phyloP scores from a whole-genome alignment of 345 rosid species.

The Geranium rotundifolium region DNA sequence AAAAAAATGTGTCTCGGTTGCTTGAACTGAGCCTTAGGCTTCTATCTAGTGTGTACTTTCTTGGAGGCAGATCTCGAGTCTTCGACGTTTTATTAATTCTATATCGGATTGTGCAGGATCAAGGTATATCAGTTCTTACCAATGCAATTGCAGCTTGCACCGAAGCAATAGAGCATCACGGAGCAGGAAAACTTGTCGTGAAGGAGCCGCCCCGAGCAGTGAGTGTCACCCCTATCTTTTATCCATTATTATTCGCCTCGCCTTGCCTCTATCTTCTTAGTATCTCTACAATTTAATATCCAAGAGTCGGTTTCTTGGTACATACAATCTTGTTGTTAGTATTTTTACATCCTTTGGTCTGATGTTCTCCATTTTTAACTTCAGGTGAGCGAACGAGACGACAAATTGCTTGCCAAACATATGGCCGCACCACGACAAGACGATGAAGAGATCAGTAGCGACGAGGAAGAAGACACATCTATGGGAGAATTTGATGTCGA shows the following conservation, averaged over 20 bases:
- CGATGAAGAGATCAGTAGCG: slow-evolving; percentile 89
- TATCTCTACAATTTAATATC: slow-evolving; percentile 1
- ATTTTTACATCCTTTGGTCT: slow-evolving; percentile 5
- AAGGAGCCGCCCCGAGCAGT: slow-evolving; percentile 95
- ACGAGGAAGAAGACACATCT: slow-evolving; percentile 88
- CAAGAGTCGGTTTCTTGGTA: neutral
- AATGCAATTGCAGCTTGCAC: slow-evolving; percentile 76
- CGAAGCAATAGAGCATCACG: slow-evolving; percentile 63
- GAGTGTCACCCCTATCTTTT: slow-evolving; percentile 20
- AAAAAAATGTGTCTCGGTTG: neutral
- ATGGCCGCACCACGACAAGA: slow-evolving; percentile 73
- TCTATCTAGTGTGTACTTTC: neutral
- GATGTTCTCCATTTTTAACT: slow-evolving; percentile 7
- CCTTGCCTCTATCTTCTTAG: neutral
- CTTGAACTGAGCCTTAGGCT: no score
- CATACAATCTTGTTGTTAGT: neutral
- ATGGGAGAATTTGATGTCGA: slow-evolving; percentile 85
- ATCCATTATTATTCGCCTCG: neutral
- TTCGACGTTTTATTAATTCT: neutral
- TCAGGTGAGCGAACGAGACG: slow-evolving; percentile 98
- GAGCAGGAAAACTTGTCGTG: slow-evolving; percentile 86
- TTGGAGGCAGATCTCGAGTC: neutral
- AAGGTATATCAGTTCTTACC: slow-evolving; percentile 71
- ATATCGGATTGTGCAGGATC: slow-evolving; percentile 47
- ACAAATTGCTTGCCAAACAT: slow-evolving; percentile 85